phyloP scores from a whole-genome alignment of 179 eudicot genomes.

The Gypsophila paniculata region DNA sequence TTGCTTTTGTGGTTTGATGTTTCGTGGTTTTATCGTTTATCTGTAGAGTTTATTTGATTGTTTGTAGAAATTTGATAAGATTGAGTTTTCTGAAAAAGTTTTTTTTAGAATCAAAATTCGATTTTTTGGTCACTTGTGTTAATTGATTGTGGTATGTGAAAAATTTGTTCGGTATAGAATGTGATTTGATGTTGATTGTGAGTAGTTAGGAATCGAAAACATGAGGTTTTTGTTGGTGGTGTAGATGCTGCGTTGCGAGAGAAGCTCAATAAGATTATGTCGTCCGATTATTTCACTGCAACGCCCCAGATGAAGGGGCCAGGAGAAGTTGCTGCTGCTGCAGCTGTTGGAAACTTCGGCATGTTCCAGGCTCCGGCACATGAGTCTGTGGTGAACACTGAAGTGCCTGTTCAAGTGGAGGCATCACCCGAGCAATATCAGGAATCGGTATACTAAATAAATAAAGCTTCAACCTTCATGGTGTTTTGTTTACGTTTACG shows the following conservation, averaged over 20 bases:
- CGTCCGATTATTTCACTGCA: conserved; percentile 69
- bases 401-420: conserved; percentile 43
- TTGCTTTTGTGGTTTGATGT: neutral
- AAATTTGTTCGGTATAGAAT: neutral
- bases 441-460: conserved; percentile 43
- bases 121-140: too few relatives aligned
- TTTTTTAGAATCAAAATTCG: too few relatives aligned
- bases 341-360: conserved; percentile 61
- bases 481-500: neutral
- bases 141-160: neutral
- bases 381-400: conserved; percentile 38
- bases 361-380: conserved; percentile 50
- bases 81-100: too few relatives aligned
- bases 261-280: conserved; percentile 76
- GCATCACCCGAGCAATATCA: conserved; percentile 39
- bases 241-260: conserved; percentile 72
- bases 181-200: neutral
- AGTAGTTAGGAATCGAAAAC: neutral
- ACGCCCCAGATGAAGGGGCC: conserved; percentile 70
- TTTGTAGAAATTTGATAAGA: too few relatives aligned
- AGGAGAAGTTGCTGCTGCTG: conserved; percentile 74
- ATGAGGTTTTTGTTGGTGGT: conserved; percentile 7
- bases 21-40: neutral
- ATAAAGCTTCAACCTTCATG: neutral
- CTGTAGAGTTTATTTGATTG: too few relatives aligned